Conservation (phyloP, 2,329 filamentous ascomycete species). For the Tricladium varicosporioides region DNA sequence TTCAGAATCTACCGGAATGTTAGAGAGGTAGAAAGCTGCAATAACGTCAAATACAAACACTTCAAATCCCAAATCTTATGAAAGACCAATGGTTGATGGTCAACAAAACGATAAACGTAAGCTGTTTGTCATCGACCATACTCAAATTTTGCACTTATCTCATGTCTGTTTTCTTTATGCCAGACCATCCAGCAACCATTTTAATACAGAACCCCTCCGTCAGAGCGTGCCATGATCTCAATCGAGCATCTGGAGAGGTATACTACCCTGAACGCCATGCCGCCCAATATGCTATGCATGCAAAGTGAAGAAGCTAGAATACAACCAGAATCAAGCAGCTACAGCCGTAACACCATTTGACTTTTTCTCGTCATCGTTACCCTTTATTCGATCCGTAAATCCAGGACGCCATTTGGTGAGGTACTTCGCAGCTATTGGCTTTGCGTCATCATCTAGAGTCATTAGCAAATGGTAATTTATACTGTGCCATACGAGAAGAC, state of each 20-base stretch:
- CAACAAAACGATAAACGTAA: too few species aligned
- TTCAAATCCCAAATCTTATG: too few species aligned
- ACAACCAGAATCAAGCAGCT: conserved; percentile 6
- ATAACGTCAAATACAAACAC: too few species aligned
- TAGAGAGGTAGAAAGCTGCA: too few species aligned
- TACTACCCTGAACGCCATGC: conserved; percentile 7
- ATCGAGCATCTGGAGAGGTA: neutral
- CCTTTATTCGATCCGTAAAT: conserved; percentile 28
- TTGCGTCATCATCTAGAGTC: conserved; percentile 56
- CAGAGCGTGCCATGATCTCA: neutral
- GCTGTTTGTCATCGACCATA: too few species aligned
- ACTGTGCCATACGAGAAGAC: conserved; percentile 31
- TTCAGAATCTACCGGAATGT: too few species aligned
- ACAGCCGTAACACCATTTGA: conserved; percentile 13
- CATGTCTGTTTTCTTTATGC: too few species aligned
- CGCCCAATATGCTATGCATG: conserved; percentile 14
- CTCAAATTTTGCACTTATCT: too few species aligned
- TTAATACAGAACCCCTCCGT: neutral
- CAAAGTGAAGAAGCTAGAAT: conserved; percentile 4
- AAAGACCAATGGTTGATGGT: too few species aligned
- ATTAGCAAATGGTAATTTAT: conserved; percentile 24
- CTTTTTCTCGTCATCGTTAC: conserved; percentile 16
- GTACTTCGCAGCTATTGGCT: conserved; percentile 61
- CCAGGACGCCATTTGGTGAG: conserved; percentile 58
- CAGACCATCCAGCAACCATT: neutral